These are phyloP conservation scores for Magnaporthiopsis incrustans DNA, from an alignment of 2,329 filamentous ascomycete genomes.

Conservation along the genomic window DNA sequence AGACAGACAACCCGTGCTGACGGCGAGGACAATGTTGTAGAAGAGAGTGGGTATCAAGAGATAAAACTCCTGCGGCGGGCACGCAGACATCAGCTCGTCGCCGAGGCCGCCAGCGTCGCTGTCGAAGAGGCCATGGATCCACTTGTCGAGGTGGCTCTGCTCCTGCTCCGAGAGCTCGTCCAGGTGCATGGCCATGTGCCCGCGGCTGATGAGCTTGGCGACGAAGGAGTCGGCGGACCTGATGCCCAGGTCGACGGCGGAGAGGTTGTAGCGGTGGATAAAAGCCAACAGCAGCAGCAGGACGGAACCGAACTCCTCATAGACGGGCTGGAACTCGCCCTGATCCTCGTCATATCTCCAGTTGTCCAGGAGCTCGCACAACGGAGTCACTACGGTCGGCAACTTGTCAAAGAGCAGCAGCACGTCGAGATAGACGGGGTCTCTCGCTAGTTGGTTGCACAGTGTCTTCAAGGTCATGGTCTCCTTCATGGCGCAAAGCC, in stretches of 20 bases:
- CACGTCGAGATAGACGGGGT: conserved; percentile 64
- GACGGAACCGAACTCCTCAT: conserved; percentile 77
- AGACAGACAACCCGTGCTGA: conserved; percentile 54
- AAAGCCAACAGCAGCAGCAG: conserved; percentile 67
- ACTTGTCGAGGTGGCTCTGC: conserved; percentile 58
- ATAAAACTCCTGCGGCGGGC: conserved; percentile 77
- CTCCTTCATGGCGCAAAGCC: conserved; percentile 63
- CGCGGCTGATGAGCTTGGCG: conserved; percentile 53
- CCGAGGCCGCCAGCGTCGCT: conserved; percentile 64
- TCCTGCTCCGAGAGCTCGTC: conserved; percentile 59
- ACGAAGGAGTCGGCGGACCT: conserved; percentile 57
- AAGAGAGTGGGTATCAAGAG: conserved; percentile 69
- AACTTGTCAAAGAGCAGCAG: conserved; percentile 69
- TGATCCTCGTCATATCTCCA: conserved; percentile 81
- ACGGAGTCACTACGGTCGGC: conserved; percentile 59
- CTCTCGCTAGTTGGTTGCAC: conserved; percentile 65
- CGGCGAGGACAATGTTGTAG: conserved; percentile 64
- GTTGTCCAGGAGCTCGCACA: conserved; percentile 68
- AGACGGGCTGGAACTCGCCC: conserved; percentile 75
- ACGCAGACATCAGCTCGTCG: conserved; percentile 75
- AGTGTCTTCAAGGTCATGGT: conserved; percentile 73
- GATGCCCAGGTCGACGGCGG: conserved; percentile 54
- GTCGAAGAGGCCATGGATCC: conserved; percentile 72
- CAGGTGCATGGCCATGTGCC: conserved; percentile 46
- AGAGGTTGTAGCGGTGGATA: conserved; percentile 66